These are phyloP conservation scores for Ophiostoma quercus DNA, from an alignment of 2,329 filamentous ascomycete genomes.

Conservation along the genomic window DNA sequence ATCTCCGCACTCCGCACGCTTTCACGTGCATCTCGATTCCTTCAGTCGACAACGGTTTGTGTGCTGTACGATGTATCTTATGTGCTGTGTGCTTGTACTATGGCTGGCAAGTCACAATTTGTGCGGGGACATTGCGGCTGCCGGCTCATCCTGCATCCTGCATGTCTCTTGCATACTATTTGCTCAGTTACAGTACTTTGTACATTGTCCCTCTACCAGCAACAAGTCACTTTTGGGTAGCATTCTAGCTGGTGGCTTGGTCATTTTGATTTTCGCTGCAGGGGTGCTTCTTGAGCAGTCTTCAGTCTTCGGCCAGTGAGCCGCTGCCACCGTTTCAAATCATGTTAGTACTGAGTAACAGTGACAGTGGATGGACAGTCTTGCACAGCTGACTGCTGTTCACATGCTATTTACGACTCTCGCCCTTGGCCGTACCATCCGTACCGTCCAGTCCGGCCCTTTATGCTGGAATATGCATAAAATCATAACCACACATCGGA, in stretches of 20 bases:
- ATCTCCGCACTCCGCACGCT: conserved; percentile 11
- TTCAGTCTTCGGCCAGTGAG: not conserved
- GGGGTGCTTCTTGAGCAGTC: not conserved
- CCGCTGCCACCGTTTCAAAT: not conserved
- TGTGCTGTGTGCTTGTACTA: not conserved
- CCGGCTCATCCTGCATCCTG: not conserved
- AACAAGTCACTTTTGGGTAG: not conserved
- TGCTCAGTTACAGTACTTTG: not conserved
- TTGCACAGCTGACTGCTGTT: not conserved
- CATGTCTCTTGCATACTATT: not conserved
- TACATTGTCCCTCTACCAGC: not conserved
- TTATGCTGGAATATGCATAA: conserved; percentile 1
- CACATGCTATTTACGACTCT: conserved; percentile 4
- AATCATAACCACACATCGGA: not conserved
- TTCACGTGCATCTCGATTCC: conserved; percentile 7
- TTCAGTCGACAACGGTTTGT: not conserved
- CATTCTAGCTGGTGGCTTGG: not conserved
- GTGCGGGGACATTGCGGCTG: not conserved
- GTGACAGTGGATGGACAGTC: not conserved
- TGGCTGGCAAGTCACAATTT: not conserved
- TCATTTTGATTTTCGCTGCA: not conserved
- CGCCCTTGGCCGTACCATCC: not conserved
- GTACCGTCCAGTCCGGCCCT: not conserved
- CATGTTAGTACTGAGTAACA: not conserved
- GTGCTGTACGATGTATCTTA: too few species aligned